These are phyloP conservation scores for Thermomucor indicae-seudaticae DNA, from an alignment of 371 early-diverging fungal species.

Conservation along the genomic window DNA sequence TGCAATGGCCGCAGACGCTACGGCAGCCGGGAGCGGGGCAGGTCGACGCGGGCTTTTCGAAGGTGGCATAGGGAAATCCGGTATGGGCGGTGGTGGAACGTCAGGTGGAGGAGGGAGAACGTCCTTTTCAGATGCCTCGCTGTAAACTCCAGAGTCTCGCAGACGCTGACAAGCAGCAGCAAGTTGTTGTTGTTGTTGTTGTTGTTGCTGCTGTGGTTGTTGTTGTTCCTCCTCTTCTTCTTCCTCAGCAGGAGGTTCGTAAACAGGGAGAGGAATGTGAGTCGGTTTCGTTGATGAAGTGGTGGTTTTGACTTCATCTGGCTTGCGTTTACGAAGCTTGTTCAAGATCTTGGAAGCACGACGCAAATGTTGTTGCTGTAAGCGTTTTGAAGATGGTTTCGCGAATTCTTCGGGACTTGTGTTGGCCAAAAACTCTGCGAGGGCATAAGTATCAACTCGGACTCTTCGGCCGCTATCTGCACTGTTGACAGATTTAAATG, in stretches of 20 bases:
- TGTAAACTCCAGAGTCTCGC: constrained; percentile 40
- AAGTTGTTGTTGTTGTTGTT: too few species aligned
- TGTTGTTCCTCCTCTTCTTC: background rate
- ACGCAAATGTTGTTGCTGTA: constrained; percentile 15
- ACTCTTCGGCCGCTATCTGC: constrained; percentile 1
- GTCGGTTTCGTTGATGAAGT: constrained; percentile 1
- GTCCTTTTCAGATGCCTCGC: constrained; percentile 29
- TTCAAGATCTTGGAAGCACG: constrained; percentile 28
- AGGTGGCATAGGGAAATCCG: constrained; percentile 30
- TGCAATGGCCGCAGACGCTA: constrained; percentile 33
- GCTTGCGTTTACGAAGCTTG: constrained; percentile 22
- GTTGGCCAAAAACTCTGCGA: constrained; percentile 33
- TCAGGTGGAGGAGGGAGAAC: constrained; percentile 3
- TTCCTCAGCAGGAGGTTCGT: background rate
- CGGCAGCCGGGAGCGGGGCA: constrained; percentile 25
- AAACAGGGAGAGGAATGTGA: background rate
- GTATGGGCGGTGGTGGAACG: constrained; percentile 9
- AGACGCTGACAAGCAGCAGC: too few species aligned
- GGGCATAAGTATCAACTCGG: constrained; percentile 17
- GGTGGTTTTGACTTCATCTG: background rate
- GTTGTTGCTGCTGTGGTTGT: background rate
- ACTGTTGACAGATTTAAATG: background rate
- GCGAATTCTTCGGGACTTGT: constrained; percentile 37
- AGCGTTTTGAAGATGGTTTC: constrained; percentile 2
- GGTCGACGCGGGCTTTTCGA: constrained; percentile 23